A percentile compares a stretch with the other conserved stretches of the same genome.
Evolutionary conservation across 345 rosid genomes (phyloP).

Genomic region (Dimocarpus longan): DNA sequence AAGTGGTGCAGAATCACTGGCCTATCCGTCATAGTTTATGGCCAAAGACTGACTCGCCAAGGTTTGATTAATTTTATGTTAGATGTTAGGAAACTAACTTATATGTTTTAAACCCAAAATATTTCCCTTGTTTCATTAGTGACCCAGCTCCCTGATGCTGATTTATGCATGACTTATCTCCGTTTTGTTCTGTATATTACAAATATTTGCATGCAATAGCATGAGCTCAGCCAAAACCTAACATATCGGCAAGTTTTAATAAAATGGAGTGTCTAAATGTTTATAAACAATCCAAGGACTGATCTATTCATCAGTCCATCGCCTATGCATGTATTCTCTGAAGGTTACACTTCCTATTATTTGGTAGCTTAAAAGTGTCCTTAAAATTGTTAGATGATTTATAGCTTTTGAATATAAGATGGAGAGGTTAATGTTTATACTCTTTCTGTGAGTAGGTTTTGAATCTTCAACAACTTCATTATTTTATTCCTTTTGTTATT

Average conservation of each 20-base stretch:
- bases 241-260: background rate
- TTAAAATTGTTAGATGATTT: background rate
- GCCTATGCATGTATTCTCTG: background rate
- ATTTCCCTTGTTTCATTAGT: background rate
- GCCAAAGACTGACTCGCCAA: too few species aligned
- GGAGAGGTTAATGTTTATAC: too few species aligned
- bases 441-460: too few species aligned
- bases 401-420: too few species aligned
- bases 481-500: background rate
- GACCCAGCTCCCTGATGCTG: background rate
- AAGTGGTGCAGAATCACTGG: too few species aligned
- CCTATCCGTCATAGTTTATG: too few species aligned
- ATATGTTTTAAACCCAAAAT: too few species aligned
- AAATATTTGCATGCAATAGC: background rate
- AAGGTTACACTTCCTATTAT: background rate
- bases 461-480: too few species aligned
- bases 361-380: background rate
- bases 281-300: background rate
- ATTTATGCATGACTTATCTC: background rate
- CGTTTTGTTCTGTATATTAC: background rate
- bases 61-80: too few species aligned
- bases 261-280: background rate
- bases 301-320: background rate
- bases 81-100: too few species aligned
- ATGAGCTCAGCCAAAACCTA: background rate